Percentiles rank a stretch among this genome's conserved stretches.
Conservation (phyloP, 768 basidiomycete genomes). For the Rhodosporidiobolus sp. region DNA sequence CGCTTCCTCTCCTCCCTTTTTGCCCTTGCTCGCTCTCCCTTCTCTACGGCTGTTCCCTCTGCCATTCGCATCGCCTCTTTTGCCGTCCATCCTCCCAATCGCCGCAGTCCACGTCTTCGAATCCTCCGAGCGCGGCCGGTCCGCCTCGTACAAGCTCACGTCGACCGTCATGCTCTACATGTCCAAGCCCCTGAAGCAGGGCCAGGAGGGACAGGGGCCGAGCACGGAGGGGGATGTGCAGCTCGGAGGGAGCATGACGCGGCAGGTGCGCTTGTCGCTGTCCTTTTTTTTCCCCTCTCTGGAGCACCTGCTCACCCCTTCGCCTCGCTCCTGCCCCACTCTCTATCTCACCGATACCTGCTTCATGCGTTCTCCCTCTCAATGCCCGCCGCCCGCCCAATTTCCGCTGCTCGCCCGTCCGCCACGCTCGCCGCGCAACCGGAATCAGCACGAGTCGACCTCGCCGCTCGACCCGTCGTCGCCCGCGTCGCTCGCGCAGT, state of each 20-base stretch:
- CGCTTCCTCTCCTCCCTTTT: background rate
- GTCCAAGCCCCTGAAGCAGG: slow-evolving; percentile 50
- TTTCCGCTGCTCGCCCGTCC: slow-evolving; percentile 59
- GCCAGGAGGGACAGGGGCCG: slow-evolving; percentile 52
- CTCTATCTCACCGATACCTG: background rate
- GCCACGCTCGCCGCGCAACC: no score
- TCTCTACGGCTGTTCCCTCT: background rate
- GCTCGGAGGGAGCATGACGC: slow-evolving; percentile 93
- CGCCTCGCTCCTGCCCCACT: no score
- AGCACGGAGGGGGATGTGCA: slow-evolving; percentile 65
- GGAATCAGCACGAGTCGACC: slow-evolving; percentile 47
- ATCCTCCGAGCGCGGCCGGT: slow-evolving; percentile 80
- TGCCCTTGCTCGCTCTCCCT: background rate
- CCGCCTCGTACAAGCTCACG: slow-evolving; percentile 94
- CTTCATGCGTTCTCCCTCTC: background rate
- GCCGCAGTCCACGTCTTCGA: slow-evolving; percentile 86
- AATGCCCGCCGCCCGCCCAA: slow-evolving; percentile 53
- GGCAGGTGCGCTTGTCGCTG: slow-evolving; percentile 64
- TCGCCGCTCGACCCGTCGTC: slow-evolving; percentile 45
- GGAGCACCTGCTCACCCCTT: slow-evolving; percentile 47
- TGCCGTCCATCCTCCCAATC: background rate
- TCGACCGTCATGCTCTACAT: slow-evolving; percentile 96
- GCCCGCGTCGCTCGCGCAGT: slow-evolving; percentile 47
- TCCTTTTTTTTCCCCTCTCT: slow-evolving; percentile 38
- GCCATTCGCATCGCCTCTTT: background rate